A percentile compares a stretch with the other conserved stretches of the same genome.
phyloP scores from a whole-genome alignment of 2,329 filamentous ascomycete species.

The Onygenales sp. region DNA sequence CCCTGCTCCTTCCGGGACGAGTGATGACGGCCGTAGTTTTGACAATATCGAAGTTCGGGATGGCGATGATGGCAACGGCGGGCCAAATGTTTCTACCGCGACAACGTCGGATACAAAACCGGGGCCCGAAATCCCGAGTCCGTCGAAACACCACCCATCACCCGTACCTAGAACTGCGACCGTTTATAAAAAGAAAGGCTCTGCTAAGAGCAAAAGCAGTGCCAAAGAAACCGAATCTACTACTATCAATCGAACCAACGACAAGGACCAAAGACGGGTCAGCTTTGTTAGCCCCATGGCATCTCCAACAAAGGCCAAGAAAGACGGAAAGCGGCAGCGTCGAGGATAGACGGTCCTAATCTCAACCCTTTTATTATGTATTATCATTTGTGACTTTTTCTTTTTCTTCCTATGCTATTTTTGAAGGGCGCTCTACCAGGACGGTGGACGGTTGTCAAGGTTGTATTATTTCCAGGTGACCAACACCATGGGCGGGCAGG shows the following conservation, averaged over 20 bases:
- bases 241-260: slow-evolving; percentile 12
- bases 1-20: slow-evolving; percentile 35
- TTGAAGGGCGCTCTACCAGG: not conserved
- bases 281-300: slow-evolving; percentile 27
- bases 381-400: not conserved
- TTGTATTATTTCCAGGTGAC: too few species aligned
- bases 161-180: slow-evolving; percentile 23
- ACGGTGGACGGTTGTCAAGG: too few species aligned
- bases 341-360: not conserved
- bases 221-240: not conserved
- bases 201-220: slow-evolving; percentile 5
- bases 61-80: slow-evolving; percentile 28
- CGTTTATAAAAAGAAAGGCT: slow-evolving; percentile 22
- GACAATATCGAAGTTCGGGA: slow-evolving; percentile 38
- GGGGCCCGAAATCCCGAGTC: slow-evolving; percentile 21
- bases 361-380: not conserved
- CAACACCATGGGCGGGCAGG: too few species aligned
- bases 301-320: slow-evolving; percentile 21
- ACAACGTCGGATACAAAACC: slow-evolving; percentile 24
- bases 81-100: slow-evolving; percentile 19
- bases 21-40: slow-evolving; percentile 45
- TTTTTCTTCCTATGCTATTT: not conserved
- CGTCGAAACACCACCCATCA: slow-evolving; percentile 17
- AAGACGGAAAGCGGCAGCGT: slow-evolving; percentile 16
- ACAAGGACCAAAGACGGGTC: slow-evolving; percentile 27